phyloP scores from a whole-genome alignment of 2,329 filamentous ascomycete genomes.

The Didymellaceae sp. region DNA sequence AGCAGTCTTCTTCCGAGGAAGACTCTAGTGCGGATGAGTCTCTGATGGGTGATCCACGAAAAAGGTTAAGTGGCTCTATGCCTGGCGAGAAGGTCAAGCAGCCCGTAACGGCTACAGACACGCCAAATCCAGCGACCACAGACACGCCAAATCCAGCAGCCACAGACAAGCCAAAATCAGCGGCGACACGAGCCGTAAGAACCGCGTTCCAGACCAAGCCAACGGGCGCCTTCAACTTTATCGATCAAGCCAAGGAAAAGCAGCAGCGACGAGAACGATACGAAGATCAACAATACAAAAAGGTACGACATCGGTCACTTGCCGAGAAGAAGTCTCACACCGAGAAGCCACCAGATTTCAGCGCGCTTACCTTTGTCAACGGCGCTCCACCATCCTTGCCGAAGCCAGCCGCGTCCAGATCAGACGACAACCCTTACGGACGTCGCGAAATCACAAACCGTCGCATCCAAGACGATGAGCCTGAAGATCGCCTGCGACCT shows the following conservation, averaged over 20 bases:
- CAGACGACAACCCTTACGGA: constrained; percentile 29
- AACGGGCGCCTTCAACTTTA: constrained; percentile 29
- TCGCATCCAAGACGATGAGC: constrained; percentile 18
- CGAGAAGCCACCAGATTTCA: constrained; percentile 37
- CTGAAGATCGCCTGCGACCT: constrained; percentile 9
- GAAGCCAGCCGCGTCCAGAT: background rate
- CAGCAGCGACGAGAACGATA: constrained; percentile 18
- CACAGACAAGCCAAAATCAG: background rate
- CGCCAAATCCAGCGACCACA: background rate
- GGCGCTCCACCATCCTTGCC: constrained; percentile 16
- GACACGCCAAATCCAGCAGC: background rate
- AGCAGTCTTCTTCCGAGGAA: constrained; percentile 28
- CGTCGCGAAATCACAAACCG: constrained; percentile 31
- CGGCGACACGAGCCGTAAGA: background rate
- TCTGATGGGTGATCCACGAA: constrained; percentile 11
- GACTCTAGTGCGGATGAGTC: constrained; percentile 14
- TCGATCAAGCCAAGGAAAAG: constrained; percentile 29
- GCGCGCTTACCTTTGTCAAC: constrained; percentile 35
- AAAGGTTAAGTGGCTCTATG: background rate
- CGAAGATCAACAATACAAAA: constrained; percentile 26
- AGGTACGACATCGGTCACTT: constrained; percentile 19
- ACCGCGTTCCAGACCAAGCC: constrained; percentile 7
- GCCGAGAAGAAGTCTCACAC: constrained; percentile 31
- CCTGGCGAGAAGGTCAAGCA: background rate
- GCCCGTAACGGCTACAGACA: too few relatives aligned